A percentile compares a stretch with the other conserved stretches of the same genome.
These are phyloP conservation scores for Cornus controversa DNA, from an alignment of 148 eudicot genomes.

Conservation along the genomic window DNA sequence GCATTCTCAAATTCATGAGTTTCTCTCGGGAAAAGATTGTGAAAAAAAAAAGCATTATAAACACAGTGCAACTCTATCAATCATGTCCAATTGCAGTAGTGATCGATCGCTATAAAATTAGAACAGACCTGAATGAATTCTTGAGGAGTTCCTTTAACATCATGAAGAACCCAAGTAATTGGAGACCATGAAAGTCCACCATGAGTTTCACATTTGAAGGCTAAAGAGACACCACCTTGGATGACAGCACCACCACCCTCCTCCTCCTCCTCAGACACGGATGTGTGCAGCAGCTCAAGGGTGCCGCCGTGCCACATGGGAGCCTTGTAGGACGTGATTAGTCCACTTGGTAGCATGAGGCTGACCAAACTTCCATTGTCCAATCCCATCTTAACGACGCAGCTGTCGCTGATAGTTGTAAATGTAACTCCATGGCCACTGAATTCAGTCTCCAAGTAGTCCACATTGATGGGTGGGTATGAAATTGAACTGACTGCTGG, in stretches of 20 bases:
- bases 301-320: constrained; percentile 85
- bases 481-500: constrained; percentile 42
- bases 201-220: constrained; percentile 34
- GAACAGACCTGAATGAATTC: constrained; percentile 61
- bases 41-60: too few species aligned
- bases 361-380: constrained; percentile 69
- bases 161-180: constrained; percentile 48
- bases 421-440: constrained; percentile 64
- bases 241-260: constrained; percentile 34
- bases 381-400: constrained; percentile 61
- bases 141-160: constrained; percentile 50
- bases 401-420: constrained; percentile 43
- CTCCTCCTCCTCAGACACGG: constrained; percentile 44
- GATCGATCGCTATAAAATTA: not conserved
- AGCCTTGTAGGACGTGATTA: constrained; percentile 80
- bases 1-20: constrained; percentile 26
- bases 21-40: not conserved
- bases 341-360: constrained; percentile 76
- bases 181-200: constrained; percentile 66
- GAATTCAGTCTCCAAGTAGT: constrained; percentile 58
- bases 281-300: constrained; percentile 73
- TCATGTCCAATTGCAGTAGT: too few species aligned
- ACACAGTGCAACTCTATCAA: not conserved
- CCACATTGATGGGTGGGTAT: constrained; percentile 36
- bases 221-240: constrained; percentile 73